phyloP scores from a whole-genome alignment of 768 basidiomycete species.

The Boletus sp. region DNA sequence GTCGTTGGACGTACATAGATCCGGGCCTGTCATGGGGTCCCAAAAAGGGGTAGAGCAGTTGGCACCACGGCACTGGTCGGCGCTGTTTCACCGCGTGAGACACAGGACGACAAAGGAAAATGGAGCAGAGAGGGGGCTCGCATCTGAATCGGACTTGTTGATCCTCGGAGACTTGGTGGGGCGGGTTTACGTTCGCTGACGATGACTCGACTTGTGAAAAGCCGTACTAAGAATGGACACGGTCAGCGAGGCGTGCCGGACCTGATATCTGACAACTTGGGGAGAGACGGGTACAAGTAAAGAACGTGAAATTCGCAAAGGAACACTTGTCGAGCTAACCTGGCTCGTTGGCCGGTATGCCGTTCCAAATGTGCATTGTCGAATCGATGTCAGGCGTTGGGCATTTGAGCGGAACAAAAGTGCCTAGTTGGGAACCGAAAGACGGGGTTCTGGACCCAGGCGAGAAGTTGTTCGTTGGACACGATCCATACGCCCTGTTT shows the following conservation, averaged over 20 bases:
- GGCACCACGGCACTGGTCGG: conserved; percentile 40
- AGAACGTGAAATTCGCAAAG: background rate
- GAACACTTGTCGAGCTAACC: background rate
- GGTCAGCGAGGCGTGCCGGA: background rate
- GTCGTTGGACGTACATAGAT: conserved; percentile 54
- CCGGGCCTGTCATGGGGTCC: conserved; percentile 61
- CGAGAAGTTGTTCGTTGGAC: background rate
- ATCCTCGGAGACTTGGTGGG: conserved; percentile 44
- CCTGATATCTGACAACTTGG: background rate
- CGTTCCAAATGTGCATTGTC: background rate
- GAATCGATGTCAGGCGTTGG: background rate
- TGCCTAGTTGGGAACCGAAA: background rate
- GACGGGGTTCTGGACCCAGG: background rate
- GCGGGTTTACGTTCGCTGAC: conserved; percentile 61
- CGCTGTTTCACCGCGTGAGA: background rate
- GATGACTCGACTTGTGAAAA: conserved; percentile 58
- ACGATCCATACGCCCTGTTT: background rate
- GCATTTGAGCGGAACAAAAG: background rate
- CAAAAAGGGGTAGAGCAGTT: conserved; percentile 80
- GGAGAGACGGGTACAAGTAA: background rate
- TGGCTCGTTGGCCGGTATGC: background rate
- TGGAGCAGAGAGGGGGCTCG: conserved; percentile 30
- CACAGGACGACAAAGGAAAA: conserved; percentile 4
- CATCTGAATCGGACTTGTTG: conserved; percentile 50
- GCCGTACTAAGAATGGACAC: background rate